These are phyloP conservation scores for Debaryomyces nepalensis DNA, from an alignment of 1,139 yeast species.

Conservation along the genomic window DNA sequence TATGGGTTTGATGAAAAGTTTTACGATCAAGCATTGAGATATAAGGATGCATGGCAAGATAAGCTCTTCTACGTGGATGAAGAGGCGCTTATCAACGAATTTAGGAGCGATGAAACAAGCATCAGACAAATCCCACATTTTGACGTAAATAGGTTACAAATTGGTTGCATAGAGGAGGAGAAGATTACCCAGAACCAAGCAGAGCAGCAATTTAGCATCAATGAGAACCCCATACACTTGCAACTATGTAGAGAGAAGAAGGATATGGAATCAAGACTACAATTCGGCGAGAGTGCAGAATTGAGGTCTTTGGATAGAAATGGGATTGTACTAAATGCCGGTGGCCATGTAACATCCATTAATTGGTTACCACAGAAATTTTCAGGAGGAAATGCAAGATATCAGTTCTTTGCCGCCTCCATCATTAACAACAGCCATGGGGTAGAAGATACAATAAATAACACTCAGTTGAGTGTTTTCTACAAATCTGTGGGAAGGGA, in stretches of 20 bases:
- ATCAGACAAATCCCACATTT: constrained; percentile 10
- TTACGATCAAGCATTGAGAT: constrained; percentile 31
- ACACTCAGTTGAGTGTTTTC: constrained; percentile 41
- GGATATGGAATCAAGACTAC: constrained; percentile 1
- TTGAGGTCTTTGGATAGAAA: constrained; percentile 31
- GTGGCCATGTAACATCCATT: constrained; percentile 58
- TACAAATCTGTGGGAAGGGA: constrained; percentile 17
- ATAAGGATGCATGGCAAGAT: constrained; percentile 41
- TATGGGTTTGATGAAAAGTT: constrained; percentile 40
- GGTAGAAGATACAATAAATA: constrained; percentile 28
- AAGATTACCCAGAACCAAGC: constrained; percentile 13
- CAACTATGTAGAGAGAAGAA: constrained; percentile 2
- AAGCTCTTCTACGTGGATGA: constrained; percentile 40
- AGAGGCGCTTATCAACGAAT: constrained; percentile 5
- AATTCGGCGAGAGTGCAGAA: constrained; percentile 15
- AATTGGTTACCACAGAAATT: constrained; percentile 53
- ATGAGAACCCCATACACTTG: neutral
- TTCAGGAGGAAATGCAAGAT: constrained; percentile 13
- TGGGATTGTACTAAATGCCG: constrained; percentile 55
- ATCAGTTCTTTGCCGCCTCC: constrained; percentile 56
- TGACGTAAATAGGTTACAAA: constrained; percentile 12
- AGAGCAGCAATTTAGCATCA: constrained; percentile 11
- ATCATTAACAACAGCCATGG: constrained; percentile 39
- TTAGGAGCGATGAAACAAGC: constrained; percentile 7
- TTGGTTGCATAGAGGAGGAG: constrained; percentile 11